Base-by-base conservation (phyloP, 345 rosid genomes). In the Geranium rotundifolium region DNA sequence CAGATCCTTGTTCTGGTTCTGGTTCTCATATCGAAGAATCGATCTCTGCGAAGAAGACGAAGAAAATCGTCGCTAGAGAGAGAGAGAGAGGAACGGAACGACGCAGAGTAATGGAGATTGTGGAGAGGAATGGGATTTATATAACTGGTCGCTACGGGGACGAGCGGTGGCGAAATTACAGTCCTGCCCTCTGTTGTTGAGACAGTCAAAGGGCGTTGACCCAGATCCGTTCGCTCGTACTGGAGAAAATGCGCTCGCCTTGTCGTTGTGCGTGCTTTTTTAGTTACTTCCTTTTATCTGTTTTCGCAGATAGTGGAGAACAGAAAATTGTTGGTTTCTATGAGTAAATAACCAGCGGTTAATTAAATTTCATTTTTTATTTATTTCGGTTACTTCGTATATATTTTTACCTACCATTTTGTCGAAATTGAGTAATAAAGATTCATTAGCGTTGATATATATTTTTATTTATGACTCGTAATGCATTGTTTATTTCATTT, bases 131-230 rank as follows among this genome's bases (percentile, higher is more conserved):
- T 46, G 15, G 13, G 41, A 34, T 7, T 46, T 46, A 46, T 46
- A 46, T 46, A 46, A 46, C 14, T 14, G 15, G 16, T 46, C 52
- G 15, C 52, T 46, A 10, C 12, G 60, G 19, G 59, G 30, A 16
- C 10, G 60, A 57, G 31, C 7, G 17, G 10, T 5, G 60, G 34
- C 0, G 9, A 50, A 61, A 61, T 65, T 23, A 56, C 74, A 0
- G 2, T 8, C 23, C 17, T 50, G 19, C 66, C 72, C 62, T 31
- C 13, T 1, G 69, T 56, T 65, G 65, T 56, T 18, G 55, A 16
- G 19, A 15, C 49, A 49, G 74, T 71, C 74, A 71, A 66, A 65
- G 29, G 31, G 18, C 56, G 59, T 65, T 71, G 74, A 71, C 74
- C 69, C 49, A 65, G 69, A 65, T 71, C 69, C 65, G 54, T 64